Evolutionary conservation across 495 filamentous ascomycete genomes (phyloP), one percentile per base, ranked within the genome.

Genomic region (Durotheca rogersii): DNA sequence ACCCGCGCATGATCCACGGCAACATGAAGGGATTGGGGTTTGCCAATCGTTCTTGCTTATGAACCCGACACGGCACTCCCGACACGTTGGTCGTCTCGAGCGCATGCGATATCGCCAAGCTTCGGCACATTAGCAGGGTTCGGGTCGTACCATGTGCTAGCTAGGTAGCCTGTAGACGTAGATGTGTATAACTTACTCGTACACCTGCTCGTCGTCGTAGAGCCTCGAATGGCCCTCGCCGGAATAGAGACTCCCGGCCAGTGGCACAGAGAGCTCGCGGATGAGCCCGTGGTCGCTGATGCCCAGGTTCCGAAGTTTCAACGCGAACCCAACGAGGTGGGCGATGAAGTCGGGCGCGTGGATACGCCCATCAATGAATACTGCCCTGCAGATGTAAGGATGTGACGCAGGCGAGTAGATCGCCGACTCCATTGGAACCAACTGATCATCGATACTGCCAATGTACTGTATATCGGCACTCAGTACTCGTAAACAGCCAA

Each of bases 401-500:
- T 98, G 93, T 25, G 81, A 81, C 4, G 88, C 81, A 3, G 84
- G 84, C 1, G 88, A 81, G 58, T 94, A 95, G 1, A 89, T 83
- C 0, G 90, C 89, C 11, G 90, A 96, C 82, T 90, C 44, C 25
- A 60, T 31, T 10, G 90, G 92, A 20, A 98, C 91, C 9, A 98
- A 75, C 68, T 98, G 93, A 68, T 98, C 93, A 64, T 98, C 93
- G 42, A 97, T 93, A 64, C 90, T 95, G 25, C 92, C 92, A 54
- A 93, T 73, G 20, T 64, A 65, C 62, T 65, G 43, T 21, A 3
- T 32, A n/a, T n/a, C n/a, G n/a, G n/a, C 11, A 10, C 11, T 53
- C 18, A 53, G 43, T 43, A 37, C 38, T 47, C 12, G 1, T 23
- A 4, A 30, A 15, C n/a, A 0, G 20, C 7, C 18, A 29, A 34